These are phyloP conservation scores for Trichoderma pleuroti DNA, from an alignment of 2,329 filamentous ascomycete species.

Conservation along the genomic window DNA sequence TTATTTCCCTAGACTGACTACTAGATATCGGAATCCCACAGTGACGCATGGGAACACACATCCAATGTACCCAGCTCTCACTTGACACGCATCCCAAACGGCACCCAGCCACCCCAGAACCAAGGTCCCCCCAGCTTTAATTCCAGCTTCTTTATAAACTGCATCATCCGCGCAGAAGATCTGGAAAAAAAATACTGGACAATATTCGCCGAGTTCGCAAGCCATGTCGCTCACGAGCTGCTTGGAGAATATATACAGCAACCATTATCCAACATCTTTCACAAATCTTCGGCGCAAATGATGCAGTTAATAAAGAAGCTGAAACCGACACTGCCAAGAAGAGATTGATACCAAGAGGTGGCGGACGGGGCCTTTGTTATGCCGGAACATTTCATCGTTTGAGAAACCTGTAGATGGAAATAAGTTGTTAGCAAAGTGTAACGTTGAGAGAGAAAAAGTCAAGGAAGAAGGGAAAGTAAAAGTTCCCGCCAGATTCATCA, in stretches of 20 bases:
- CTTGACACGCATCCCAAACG: not conserved
- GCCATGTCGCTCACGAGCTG: not conserved
- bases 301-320: not conserved
- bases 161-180: not conserved
- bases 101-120: not conserved
- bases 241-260: not conserved
- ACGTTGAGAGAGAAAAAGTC: not conserved
- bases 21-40: not conserved
- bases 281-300: not conserved
- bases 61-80: not conserved
- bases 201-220: not conserved
- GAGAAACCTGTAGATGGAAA: not conserved
- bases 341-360: not conserved
- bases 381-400: not conserved
- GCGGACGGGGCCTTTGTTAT: not conserved
- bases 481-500: not conserved
- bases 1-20: not conserved
- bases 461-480: not conserved
- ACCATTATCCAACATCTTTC: not conserved
- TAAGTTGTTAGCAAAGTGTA: not conserved
- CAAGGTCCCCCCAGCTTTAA: not conserved
- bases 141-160: not conserved
- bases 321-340: not conserved
- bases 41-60: not conserved
- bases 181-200: not conserved